Evolutionary conservation across 768 basidiomycete genomes (phyloP).

Genomic region (Amanita thiersii): DNA sequence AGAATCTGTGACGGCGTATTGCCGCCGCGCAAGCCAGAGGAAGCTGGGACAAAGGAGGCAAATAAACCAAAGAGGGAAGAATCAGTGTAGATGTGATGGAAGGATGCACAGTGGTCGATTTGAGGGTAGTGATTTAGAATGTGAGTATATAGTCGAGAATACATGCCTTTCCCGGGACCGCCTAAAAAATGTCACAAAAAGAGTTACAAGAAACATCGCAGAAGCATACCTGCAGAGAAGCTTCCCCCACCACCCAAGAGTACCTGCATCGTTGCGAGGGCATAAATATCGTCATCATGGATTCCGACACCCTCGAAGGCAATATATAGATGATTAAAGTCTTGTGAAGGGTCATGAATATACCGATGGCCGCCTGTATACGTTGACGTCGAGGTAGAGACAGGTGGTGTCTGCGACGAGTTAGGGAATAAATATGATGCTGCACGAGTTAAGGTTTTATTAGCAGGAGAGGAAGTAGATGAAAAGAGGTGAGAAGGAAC

Average conservation of each 20-base stretch:
- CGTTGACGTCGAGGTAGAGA: conserved; percentile 35
- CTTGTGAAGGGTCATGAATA: conserved; percentile 48
- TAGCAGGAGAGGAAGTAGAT: conserved; percentile 41
- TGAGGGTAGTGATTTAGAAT: conserved; percentile 92
- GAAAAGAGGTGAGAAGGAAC: conserved; percentile 53
- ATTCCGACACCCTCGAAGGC: conserved; percentile 90
- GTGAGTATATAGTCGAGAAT: conserved; percentile 91
- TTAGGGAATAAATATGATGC: conserved; percentile 68
- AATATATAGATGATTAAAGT: conserved; percentile 91
- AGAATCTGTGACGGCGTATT: conserved; percentile 67
- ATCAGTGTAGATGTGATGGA: conserved; percentile 97
- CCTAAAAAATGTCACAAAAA: conserved; percentile 31
- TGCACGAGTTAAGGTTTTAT: conserved; percentile 67
- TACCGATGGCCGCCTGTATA: conserved; percentile 86
- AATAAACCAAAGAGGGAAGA: conserved; percentile 90
- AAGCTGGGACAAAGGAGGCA: conserved; percentile 71
- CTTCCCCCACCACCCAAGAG: conserved; percentile 92
- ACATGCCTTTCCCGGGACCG: conserved; percentile 99
- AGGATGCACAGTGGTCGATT: conserved; percentile 91
- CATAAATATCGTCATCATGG: conserved; percentile 86
- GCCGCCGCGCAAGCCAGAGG: conserved; percentile 44
- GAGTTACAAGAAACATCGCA: background rate
- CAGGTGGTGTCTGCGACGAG: conserved; percentile 17
- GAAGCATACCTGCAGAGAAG: conserved; percentile 76
- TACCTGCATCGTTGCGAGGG: conserved; percentile 90